phyloP scores from a whole-genome alignment of 805 yeast species.

The Kuraishia borneana region DNA sequence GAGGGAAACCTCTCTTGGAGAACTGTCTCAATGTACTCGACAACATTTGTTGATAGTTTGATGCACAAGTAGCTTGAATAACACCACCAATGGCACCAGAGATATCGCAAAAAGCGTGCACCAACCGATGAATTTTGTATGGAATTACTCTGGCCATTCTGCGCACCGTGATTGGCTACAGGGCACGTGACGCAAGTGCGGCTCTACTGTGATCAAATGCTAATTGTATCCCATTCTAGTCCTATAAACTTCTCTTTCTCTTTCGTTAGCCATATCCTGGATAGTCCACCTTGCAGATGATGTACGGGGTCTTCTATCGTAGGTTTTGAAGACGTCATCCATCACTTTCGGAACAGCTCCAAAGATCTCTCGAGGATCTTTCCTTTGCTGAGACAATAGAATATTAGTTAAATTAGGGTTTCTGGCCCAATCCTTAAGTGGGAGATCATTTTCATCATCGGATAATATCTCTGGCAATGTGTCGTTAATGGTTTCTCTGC shows the following conservation, averaged over 20 bases:
- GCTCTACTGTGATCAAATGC: no score
- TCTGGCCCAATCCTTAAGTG: constrained; percentile 50
- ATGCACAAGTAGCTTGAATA: neutral
- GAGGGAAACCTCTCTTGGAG: constrained; percentile 12
- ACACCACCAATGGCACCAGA: neutral
- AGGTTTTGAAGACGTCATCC: constrained; percentile 49
- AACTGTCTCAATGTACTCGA: neutral
- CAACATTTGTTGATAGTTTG: neutral
- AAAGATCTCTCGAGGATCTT: constrained; percentile 61
- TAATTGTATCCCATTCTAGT: constrained; percentile 28
- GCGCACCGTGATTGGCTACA: neutral
- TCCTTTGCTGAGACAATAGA: constrained; percentile 31
- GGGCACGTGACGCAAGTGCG: neutral
- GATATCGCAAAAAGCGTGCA: neutral
- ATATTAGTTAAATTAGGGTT: constrained; percentile 41
- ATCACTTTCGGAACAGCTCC: constrained; percentile 63
- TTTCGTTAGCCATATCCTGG: constrained; percentile 29
- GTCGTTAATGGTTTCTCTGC: neutral
- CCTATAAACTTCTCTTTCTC: constrained; percentile 37
- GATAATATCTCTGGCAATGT: constrained; percentile 35
- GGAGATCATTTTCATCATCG: constrained; percentile 41
- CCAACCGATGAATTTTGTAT: neutral
- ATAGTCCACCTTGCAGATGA: constrained; percentile 42
- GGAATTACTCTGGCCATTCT: neutral
- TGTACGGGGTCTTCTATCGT: constrained; percentile 44